A percentile compares a stretch with the other conserved stretches of the same genome.
Conservation (phyloP, 148 eudicot genomes). For the Rhododendron mucronatum region DNA sequence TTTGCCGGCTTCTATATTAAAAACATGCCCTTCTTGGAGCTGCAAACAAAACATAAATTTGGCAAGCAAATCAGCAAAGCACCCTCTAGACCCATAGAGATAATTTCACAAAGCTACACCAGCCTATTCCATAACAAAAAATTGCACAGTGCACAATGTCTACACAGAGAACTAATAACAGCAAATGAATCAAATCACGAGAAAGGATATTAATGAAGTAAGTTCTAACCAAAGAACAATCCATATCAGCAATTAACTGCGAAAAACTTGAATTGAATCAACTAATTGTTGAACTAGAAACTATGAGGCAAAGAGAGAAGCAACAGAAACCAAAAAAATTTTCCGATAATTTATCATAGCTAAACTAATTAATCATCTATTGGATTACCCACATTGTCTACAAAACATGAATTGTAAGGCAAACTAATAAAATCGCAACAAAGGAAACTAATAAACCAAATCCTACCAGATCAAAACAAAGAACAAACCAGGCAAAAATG, state of each 20-base stretch:
- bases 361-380: not conserved
- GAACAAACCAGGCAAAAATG: not conserved
- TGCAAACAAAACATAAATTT: slow-evolving; percentile 29
- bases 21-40: slow-evolving; percentile 82
- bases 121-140: not conserved
- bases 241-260: not conserved
- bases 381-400: not conserved
- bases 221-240: not conserved
- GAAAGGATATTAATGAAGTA: not conserved
- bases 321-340: not conserved
- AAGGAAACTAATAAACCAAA: not conserved
- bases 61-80: not conserved
- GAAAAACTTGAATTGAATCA: not conserved
- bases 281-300: not conserved
- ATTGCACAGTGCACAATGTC: not conserved
- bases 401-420: not conserved
- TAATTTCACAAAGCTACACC: not conserved
- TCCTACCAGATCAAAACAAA: not conserved
- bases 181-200: not conserved
- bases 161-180: not conserved
- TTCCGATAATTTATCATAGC: not conserved
- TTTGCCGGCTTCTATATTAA: slow-evolving; percentile 92
- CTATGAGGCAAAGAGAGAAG: not conserved
- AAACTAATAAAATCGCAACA: not conserved
- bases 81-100: not conserved